These are phyloP conservation scores for Endothia cerciana DNA, from an alignment of 2,329 filamentous ascomycete genomes.

Conservation along the genomic window DNA sequence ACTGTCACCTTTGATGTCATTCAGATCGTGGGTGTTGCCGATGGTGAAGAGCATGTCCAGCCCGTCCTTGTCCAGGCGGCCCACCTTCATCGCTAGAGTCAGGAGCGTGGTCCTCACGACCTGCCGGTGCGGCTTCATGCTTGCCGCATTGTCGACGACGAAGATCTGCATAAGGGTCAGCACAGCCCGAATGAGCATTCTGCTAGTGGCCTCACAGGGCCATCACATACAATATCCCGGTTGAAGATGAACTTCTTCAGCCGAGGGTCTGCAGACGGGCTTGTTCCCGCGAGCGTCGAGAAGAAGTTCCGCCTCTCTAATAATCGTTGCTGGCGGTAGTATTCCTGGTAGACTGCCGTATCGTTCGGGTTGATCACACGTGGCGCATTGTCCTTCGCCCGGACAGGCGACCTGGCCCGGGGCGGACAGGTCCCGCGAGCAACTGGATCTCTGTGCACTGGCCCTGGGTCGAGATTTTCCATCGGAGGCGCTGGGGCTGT, in stretches of 20 bases:
- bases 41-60: background rate
- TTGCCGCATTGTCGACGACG: background rate
- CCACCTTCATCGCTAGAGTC: constrained; percentile 6
- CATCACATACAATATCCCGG: background rate
- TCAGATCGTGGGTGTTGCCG: background rate
- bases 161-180: background rate
- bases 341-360: constrained; percentile 1
- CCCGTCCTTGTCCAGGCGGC: background rate
- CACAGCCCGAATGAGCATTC: too few species aligned
- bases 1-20: background rate
- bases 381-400: background rate
- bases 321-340: background rate
- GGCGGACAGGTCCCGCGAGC: background rate
- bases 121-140: background rate
- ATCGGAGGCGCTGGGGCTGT: too few species aligned
- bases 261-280: background rate
- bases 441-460: too few species aligned
- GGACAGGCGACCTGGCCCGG: background rate
- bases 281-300: background rate
- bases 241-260: background rate
- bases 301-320: background rate
- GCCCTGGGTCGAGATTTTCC: too few species aligned
- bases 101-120: background rate
- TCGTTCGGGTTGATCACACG: background rate
- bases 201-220: too few species aligned